Base-by-base conservation (phyloP, 148 eudicot genomes). In the Linanthus parryae region DNA sequence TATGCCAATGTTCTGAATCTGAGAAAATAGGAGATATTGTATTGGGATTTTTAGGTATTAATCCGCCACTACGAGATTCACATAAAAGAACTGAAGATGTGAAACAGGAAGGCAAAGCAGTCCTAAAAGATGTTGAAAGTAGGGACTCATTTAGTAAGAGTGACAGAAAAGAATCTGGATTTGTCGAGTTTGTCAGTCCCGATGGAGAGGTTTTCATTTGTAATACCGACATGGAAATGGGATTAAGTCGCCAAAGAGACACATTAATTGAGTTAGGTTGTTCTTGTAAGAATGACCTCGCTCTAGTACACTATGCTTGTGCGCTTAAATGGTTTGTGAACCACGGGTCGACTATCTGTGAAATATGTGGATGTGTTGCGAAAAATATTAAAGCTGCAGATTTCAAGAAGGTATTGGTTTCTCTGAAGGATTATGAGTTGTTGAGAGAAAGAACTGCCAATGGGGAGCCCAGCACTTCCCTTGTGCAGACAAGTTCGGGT, bases 241-340 rank as follows among this genome's bases (percentile, higher is more conserved):
- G 97, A 16, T 56, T 51, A 19, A 69, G 63, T 66, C 65, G 55
- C 52, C 64, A 71, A 39, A 76, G 49, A 36, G 81, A 80, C 49
- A 20, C 73, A 22, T 64, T 89, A 48, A 69, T 89, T 35, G 85
- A 80, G 70, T 88, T 89, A 28, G 97, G 97, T 31, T 89, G 97
- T 66, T 52, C 85, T 43, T 89, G 97, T 64, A 89, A 85, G 58
- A 82, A 65, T 62, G 97, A 89, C 59, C 81, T 89, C 44, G 90
- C 91, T 62, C 70, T 85, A 40, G 97, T 86, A 33, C 97, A 85
- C 65, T 89, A 89, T 68, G 87, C 85, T 30, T 89, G 97, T 71
- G 97, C 88, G 2, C 76, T 89, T 52, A 89, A 89, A 73, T 89
- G 97, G 97, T 89, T 89, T 72, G 66, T 89, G 28, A 89, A 71